These are phyloP conservation scores for Epichloe sp. DNA, from an alignment of 2,329 filamentous ascomycete genomes.

Conservation along the genomic window DNA sequence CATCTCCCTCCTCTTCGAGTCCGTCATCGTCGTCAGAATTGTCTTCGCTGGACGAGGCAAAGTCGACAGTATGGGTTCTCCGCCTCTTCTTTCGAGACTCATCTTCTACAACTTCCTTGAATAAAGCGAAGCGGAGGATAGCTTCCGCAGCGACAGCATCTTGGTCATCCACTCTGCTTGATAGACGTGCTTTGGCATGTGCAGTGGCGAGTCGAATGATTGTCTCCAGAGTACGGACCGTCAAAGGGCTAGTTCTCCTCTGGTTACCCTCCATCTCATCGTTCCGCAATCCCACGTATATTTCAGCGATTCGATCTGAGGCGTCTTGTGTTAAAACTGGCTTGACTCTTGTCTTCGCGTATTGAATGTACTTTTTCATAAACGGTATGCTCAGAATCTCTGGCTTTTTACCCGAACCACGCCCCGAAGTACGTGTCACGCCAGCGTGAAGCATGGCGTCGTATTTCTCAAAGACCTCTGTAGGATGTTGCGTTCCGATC, in stretches of 20 bases:
- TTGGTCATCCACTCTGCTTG: slow-evolving; percentile 74
- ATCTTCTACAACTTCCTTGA: slow-evolving; percentile 81
- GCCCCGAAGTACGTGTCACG: slow-evolving; percentile 61
- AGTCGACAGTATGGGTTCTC: slow-evolving; percentile 47
- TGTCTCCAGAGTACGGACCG: slow-evolving; percentile 91
- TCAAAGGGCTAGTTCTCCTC: slow-evolving; percentile 86
- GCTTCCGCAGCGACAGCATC: slow-evolving; percentile 80
- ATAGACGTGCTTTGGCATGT: slow-evolving; percentile 84
- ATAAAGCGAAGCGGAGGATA: slow-evolving; percentile 86
- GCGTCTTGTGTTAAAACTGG: slow-evolving; percentile 83
- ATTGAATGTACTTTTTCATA: slow-evolving; percentile 99
- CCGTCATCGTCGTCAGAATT: slow-evolving; percentile 45
- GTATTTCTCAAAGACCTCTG: slow-evolving; percentile 91
- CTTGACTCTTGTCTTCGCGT: slow-evolving; percentile 84
- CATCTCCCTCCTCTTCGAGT: slow-evolving; percentile 42
- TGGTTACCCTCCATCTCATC: slow-evolving; percentile 93
- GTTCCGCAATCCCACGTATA: slow-evolving; percentile 86
- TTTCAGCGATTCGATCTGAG: slow-evolving; percentile 78
- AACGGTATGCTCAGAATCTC: slow-evolving; percentile 94
- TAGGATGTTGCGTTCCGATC: slow-evolving; percentile 57
- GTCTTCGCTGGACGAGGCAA: slow-evolving; percentile 45
- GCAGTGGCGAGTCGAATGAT: slow-evolving; percentile 96
- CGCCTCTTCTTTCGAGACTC: slow-evolving; percentile 76
- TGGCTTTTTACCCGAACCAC: slow-evolving; percentile 60
- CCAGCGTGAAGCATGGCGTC: slow-evolving; percentile 92